Base-by-base conservation (phyloP, 305 asterid species). In the Fraxinus dipetala region DNA sequence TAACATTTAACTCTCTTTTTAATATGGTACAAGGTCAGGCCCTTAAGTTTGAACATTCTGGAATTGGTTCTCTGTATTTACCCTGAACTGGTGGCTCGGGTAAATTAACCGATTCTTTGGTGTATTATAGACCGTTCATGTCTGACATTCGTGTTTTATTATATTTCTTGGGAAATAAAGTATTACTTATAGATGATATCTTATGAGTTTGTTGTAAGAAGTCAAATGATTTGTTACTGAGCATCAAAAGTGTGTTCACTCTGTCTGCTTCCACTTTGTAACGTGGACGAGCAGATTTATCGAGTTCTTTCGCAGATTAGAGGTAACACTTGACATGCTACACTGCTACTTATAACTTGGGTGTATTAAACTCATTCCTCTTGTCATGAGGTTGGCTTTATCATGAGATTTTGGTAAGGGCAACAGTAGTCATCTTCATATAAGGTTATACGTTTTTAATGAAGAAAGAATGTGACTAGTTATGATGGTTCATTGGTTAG, bases 1-100 rank as follows among this genome's bases (percentile, higher is more conserved):
- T 80, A 94, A 89, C 89, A 80, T 95, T 76, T 30, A 69, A 69
- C 3, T 67, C 0, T 10, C 43, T 26, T 78, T 65, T 67, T 28
- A 5, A 10, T 28, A 67, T 67, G 9, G 75, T 69, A 69, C 75
- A 30, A 69, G 75, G 75, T 69, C 75, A 30, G 9, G 36, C 75
- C 36, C n/a, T 28, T 10, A 6, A 69, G 75, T 13, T 30, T 30
- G 75, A 69, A 28, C 40, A 3, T 30, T 28, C 24, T 30, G 22
- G 28, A 6, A 14, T 69, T 28, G 75, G 75, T 69, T 69, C 14
- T 69, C 75, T 11, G 10, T 69, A 69, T 69, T 11, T 69, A 11
- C 75, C 40, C 36, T 67, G 74, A 67, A 28, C 36, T 28, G 74
- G 35, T 28, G 34, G 74, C n/a, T 8, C 0, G 36, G 74, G 36